Percentiles rank a stretch among this genome's conserved stretches.
Evolutionary conservation across 768 basidiomycete genomes (phyloP).

Genomic region (Suillus plorans): DNA sequence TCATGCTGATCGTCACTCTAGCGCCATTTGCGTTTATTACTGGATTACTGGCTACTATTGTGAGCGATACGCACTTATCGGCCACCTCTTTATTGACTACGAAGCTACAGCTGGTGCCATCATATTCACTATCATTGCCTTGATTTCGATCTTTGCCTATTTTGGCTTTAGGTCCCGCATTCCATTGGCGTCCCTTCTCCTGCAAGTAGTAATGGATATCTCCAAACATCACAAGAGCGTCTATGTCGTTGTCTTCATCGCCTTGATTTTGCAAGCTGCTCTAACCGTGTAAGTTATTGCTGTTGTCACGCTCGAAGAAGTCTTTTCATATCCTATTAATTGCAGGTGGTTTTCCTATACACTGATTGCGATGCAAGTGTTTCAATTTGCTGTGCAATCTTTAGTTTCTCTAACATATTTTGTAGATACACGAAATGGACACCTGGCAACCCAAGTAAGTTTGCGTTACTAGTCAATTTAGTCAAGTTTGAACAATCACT

Average conservation of each 20-base stretch:
- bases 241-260: conserved; percentile 71
- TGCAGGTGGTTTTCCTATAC: conserved; percentile 79
- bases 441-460: conserved; percentile 68
- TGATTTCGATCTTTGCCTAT: conserved; percentile 74
- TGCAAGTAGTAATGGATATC: conserved; percentile 84
- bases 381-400: background rate
- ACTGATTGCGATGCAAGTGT: conserved; percentile 63
- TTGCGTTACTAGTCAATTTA: background rate
- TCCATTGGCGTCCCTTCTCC: conserved; percentile 72
- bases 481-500: background rate
- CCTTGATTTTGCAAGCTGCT: conserved; percentile 70
- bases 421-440: conserved; percentile 65
- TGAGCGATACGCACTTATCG: conserved; percentile 34
- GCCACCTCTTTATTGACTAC: conserved; percentile 12
- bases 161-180: conserved; percentile 72
- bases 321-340: conserved; percentile 10
- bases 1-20: conserved; percentile 23
- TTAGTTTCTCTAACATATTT: background rate
- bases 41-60: conserved; percentile 72
- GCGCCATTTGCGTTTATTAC: conserved; percentile 74
- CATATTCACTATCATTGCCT: conserved; percentile 78
- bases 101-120: conserved; percentile 68
- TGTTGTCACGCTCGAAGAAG: background rate
- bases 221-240: conserved; percentile 82
- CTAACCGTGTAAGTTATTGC: conserved; percentile 56